Conservation (phyloP, 2,329 filamentous ascomycete species). For the Bipolaris oryzae region DNA sequence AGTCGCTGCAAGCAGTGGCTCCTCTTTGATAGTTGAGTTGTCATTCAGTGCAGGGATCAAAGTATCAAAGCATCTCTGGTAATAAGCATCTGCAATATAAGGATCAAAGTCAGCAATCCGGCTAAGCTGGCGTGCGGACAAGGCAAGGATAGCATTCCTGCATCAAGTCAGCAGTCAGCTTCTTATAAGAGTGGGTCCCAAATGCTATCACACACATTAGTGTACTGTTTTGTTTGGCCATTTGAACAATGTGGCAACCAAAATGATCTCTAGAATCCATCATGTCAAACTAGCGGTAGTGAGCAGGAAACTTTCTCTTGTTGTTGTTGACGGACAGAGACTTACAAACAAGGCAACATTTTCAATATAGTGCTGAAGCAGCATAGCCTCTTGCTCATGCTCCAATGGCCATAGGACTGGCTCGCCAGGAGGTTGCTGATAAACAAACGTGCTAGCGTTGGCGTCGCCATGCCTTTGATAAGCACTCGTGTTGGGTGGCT, state of each 20-base stretch:
- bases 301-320: not conserved
- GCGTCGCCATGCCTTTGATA: constrained; percentile 17
- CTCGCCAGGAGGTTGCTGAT: constrained; percentile 38
- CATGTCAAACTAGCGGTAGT: constrained; percentile 43
- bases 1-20: constrained; percentile 50
- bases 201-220: constrained; percentile 32
- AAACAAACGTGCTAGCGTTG: constrained; percentile 30
- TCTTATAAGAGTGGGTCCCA: too few relatives aligned
- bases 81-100: constrained; percentile 51
- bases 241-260: constrained; percentile 43
- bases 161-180: not conserved
- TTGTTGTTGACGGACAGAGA: not conserved
- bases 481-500: constrained; percentile 9
- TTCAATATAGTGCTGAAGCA: constrained; percentile 46
- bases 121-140: constrained; percentile 52
- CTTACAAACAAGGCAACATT: constrained; percentile 46
- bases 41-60: constrained; percentile 51
- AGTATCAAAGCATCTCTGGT: constrained; percentile 50
- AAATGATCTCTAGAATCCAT: constrained; percentile 44
- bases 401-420: constrained; percentile 45
- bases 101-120: constrained; percentile 49
- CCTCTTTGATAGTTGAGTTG: constrained; percentile 48
- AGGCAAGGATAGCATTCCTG: constrained; percentile 49
- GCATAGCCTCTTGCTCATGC: constrained; percentile 47
- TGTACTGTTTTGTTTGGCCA: constrained; percentile 47